Conservation (phyloP, 2,329 filamentous ascomycete genomes). For the Triangularia verruculosa region DNA sequence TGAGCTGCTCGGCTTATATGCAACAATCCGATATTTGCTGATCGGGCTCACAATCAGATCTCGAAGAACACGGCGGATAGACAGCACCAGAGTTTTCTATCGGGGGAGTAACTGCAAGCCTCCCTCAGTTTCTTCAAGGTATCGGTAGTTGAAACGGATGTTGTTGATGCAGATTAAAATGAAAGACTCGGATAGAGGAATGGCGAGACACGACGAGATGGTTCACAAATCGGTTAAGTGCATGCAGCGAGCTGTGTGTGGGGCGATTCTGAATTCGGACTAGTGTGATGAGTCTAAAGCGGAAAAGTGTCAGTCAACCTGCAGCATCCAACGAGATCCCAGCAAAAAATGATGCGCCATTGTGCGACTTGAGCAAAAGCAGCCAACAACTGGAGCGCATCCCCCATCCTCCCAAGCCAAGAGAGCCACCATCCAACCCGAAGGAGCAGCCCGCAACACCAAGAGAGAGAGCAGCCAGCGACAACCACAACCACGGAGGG, state of each 20-base stretch:
- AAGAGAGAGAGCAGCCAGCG: slow-evolving; percentile 1
- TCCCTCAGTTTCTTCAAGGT: background rate
- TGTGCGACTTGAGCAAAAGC: slow-evolving; percentile 3
- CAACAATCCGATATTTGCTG: background rate
- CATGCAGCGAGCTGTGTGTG: background rate
- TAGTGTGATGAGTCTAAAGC: slow-evolving; percentile 5
- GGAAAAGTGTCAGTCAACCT: slow-evolving; percentile 5
- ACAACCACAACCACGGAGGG: background rate
- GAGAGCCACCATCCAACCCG: slow-evolving; percentile 6
- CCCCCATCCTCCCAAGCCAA: slow-evolving; percentile 3
- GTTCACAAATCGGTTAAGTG: background rate
- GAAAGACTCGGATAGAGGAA: background rate
- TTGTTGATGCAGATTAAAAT: background rate
- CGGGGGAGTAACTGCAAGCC: background rate
- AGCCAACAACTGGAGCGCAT: background rate
- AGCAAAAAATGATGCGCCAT: background rate
- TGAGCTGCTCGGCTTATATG: slow-evolving; percentile 2
- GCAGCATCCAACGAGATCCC: background rate
- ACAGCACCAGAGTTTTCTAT: background rate
- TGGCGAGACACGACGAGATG: background rate
- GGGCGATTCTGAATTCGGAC: slow-evolving; percentile 6
- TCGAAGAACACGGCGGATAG: background rate
- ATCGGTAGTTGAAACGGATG: background rate
- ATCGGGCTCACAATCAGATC: background rate
- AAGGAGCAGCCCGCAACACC: no score